Conservation (phyloP, 345 rosid genomes). For the Salix exigua region DNA sequence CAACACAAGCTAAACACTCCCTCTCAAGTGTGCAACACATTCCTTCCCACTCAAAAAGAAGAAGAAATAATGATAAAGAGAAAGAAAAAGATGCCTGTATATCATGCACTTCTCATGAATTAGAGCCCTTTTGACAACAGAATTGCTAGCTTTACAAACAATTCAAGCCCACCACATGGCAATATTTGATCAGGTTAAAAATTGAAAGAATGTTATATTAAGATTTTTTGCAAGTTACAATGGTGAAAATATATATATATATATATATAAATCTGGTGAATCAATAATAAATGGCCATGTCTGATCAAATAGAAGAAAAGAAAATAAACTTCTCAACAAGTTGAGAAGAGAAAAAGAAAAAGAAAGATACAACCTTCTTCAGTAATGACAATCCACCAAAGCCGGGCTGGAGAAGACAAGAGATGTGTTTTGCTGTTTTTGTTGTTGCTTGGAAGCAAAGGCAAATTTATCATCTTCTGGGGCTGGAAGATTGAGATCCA, state of each 20-base stretch:
- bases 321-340: background rate
- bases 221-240: background rate
- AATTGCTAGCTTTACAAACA: background rate
- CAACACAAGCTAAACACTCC: slow-evolving; percentile 11
- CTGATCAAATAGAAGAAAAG: background rate
- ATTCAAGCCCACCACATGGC: background rate
- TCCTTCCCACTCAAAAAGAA: slow-evolving; percentile 13
- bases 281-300: background rate
- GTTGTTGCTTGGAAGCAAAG: slow-evolving; percentile 57
- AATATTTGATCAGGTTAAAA: background rate
- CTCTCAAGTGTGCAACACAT: slow-evolving; percentile 17
- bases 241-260: too few species aligned
- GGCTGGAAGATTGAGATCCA: slow-evolving; percentile 97
- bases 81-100: slow-evolving; percentile 13
- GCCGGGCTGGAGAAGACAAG: slow-evolving; percentile 70
- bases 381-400: slow-evolving; percentile 98
- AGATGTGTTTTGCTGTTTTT: slow-evolving; percentile 35
- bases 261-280: background rate
- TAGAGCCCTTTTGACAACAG: background rate
- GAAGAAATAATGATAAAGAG: background rate
- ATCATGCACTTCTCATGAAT: slow-evolving; percentile 31
- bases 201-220: background rate
- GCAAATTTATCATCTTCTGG: slow-evolving; percentile 66
- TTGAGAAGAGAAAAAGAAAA: background rate
- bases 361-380: slow-evolving; percentile 18